phyloP scores from a whole-genome alignment of 2,329 filamentous ascomycete species.

The Phyllosticta citribraziliensis region DNA sequence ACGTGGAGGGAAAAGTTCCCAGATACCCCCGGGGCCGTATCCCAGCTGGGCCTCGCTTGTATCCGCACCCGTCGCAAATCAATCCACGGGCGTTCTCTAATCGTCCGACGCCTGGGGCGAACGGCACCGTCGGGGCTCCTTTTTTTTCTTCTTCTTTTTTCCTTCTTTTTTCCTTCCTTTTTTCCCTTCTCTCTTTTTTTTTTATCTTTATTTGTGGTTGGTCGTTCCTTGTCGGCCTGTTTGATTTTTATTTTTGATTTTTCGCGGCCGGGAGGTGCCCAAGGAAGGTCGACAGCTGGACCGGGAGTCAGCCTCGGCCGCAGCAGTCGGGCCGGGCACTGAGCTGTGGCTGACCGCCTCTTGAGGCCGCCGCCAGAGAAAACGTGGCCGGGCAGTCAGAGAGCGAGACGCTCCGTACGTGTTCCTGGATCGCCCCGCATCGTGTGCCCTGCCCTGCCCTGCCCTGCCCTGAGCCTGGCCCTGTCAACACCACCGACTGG shows the following conservation, averaged over 20 bases:
- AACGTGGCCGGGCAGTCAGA: not conserved
- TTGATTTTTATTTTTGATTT: not conserved
- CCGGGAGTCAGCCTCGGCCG: not conserved
- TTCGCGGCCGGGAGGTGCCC: too few species aligned
- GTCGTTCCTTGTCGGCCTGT: too few species aligned
- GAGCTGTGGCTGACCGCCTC: not conserved
- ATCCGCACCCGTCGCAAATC: not conserved
- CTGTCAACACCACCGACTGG: constrained; percentile 5
- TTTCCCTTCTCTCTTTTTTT: not conserved
- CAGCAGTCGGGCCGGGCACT: not conserved
- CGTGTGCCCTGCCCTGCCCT: not conserved
- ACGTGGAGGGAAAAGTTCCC: not conserved
- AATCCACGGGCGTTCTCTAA: too few species aligned
- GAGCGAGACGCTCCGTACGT: not conserved
- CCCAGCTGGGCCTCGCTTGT: not conserved
- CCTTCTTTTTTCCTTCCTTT: not conserved
- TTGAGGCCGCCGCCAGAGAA: not conserved
- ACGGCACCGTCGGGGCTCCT: too few species aligned
- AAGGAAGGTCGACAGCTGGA: too few species aligned
- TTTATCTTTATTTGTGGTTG: not conserved
- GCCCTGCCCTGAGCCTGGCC: not conserved
- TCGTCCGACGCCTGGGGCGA: not conserved
- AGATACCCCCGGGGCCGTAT: not conserved
- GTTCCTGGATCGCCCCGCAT: constrained; percentile 7
- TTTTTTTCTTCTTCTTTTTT: not conserved